These are phyloP conservation scores for Blastocystis sp. DNA, from an alignment of 352 stramenopile genomes.

Conservation along the genomic window DNA sequence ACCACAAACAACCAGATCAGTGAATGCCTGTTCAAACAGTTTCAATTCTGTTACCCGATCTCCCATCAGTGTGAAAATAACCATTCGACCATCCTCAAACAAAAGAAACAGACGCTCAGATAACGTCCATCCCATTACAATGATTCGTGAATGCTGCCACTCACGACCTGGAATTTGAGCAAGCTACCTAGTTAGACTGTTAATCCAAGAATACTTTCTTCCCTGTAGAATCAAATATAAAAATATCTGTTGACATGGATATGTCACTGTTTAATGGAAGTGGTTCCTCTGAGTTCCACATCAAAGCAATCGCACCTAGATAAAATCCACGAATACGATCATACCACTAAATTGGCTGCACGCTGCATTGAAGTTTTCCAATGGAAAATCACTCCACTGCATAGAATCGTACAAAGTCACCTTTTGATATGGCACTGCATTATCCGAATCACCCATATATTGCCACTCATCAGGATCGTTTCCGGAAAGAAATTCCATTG, in stretches of 20 bases:
- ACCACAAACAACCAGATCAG: conserved; percentile 5
- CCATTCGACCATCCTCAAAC: conserved; percentile 32
- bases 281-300: conserved; percentile 40
- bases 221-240: conserved; percentile 39
- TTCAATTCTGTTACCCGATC: background rate
- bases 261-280: background rate
- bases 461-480: conserved; percentile 29
- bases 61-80: conserved; percentile 1
- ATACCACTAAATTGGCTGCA: conserved; percentile 29
- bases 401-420: conserved; percentile 42
- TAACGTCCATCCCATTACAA: conserved; percentile 25
- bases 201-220: background rate
- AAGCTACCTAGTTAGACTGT: background rate
- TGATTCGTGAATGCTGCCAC: conserved; percentile 16
- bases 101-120: conserved; percentile 42
- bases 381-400: conserved; percentile 38
- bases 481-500: conserved; percentile 52
- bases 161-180: conserved; percentile 1
- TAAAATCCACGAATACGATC: background rate
- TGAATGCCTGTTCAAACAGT: conserved; percentile 41
- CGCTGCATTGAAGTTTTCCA: conserved; percentile 7
- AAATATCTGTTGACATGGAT: conserved; percentile 37
- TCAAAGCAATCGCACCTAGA: conserved; percentile 31
- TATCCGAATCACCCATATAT: conserved; percentile 3
- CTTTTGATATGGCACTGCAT: conserved; percentile 44